Base-by-base conservation (phyloP, 2,329 filamentous ascomycete genomes). In the Fusarium sp. region DNA sequence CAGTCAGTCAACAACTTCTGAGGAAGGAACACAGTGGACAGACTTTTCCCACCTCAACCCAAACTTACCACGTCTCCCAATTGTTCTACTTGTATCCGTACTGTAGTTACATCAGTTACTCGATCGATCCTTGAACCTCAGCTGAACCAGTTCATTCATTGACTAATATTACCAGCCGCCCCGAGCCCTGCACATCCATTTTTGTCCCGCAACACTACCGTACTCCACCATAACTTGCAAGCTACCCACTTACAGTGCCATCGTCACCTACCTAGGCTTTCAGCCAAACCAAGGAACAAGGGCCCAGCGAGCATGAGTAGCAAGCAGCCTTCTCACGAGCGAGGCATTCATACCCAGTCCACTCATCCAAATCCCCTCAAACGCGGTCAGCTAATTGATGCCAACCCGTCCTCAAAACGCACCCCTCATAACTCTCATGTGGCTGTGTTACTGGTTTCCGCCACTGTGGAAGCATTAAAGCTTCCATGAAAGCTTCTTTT, bases 401-500 rank as follows among this genome's bases (percentile, higher is more conserved):
- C 23, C 58, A 42, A 37, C 23, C 16, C 19, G 44, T 26, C 46
- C 25, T 31, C 46, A 45, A 60, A 48, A 57, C 45, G 51, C 43
- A n/a, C 44, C 19, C n/a, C 21, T 18, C 34, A 28, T 21, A 18
- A n/a, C 26, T 34, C 42, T 23, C 49, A 23, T 46, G 53, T 58
- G 48, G 56, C 50, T 48, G 41, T 26, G 57, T 41, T 57, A n/a
- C 44, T 58, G 31, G 19, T 39, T 37, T 56, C 46, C 48, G 53
- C 53, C 58, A 62, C 50, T 50, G 25, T 41, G 19, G 42, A 42
- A 64, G 56, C 56, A 62, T 13, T 51, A 34, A 51, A 26, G 23
- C 56, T 56, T 61, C 53, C 58, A 44, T 48, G 50, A 52, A 74
- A 74, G 50, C 62, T 72, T 58, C 50, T 39, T 51, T n/a, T 19